Percentiles rank a stretch among this genome's conserved stretches.
Evolutionary conservation across 2,329 filamentous ascomycete genomes (phyloP).

Genomic region (Diaporthe australafricana): DNA sequence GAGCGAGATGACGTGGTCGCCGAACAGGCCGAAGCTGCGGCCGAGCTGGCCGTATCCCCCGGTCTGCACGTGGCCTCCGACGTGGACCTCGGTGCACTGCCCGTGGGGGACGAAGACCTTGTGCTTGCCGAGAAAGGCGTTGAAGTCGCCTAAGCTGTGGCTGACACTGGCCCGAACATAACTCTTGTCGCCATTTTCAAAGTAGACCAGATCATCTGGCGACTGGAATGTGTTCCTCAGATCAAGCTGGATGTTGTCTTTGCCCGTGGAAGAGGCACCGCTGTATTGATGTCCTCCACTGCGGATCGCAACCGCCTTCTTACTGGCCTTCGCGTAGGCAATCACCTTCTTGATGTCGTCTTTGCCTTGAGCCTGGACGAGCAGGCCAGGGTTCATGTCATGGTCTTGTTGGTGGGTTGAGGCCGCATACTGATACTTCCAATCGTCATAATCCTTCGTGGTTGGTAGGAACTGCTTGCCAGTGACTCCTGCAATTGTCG

Average conservation of each 20-base stretch:
- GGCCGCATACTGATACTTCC: constrained; percentile 57
- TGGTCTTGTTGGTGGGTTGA: constrained; percentile 54
- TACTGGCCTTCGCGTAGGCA: constrained; percentile 53
- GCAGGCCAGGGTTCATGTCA: constrained; percentile 56
- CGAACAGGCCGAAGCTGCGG: constrained; percentile 63
- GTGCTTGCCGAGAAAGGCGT: constrained; percentile 53
- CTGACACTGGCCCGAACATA: constrained; percentile 55
- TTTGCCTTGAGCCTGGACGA: constrained; percentile 55
- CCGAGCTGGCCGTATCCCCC: constrained; percentile 60
- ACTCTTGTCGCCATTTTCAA: constrained; percentile 49
- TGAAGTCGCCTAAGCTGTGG: constrained; percentile 55
- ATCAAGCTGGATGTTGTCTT: constrained; percentile 59
- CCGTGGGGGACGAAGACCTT: constrained; percentile 58
- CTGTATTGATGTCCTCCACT: constrained; percentile 63
- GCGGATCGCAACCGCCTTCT: constrained; percentile 56
- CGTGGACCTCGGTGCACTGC: constrained; percentile 57
- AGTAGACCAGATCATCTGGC: constrained; percentile 46
- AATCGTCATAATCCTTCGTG: constrained; percentile 36
- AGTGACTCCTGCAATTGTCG: constrained; percentile 26
- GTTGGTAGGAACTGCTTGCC: constrained; percentile 22
- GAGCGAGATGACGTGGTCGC: constrained; percentile 63
- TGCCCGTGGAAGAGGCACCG: constrained; percentile 58
- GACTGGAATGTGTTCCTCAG: constrained; percentile 53
- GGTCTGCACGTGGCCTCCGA: constrained; percentile 60
- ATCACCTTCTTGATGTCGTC: constrained; percentile 55